phyloP scores from a whole-genome alignment of 768 basidiomycete genomes.

The Holtermanniella nyarrowii region DNA sequence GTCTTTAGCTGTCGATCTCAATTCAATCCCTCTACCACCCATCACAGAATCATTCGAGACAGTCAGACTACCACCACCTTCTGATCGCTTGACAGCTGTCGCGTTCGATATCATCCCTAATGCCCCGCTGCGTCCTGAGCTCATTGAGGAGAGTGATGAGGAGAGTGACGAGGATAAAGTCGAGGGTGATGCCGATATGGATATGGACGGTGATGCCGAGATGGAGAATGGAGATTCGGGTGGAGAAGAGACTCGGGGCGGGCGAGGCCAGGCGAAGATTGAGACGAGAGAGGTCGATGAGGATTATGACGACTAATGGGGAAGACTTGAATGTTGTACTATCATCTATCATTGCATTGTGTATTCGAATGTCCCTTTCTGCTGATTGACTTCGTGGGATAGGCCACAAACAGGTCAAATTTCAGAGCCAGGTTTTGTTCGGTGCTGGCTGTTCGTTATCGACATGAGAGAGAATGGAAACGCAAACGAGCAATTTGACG shows the following conservation, averaged over 20 bases:
- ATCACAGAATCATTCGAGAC: slow-evolving; percentile 43
- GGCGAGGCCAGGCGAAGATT: too few species aligned
- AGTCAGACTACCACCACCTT: slow-evolving; percentile 41
- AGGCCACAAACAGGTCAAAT: too few species aligned
- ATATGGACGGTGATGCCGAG: slow-evolving; percentile 8
- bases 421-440: too few species aligned
- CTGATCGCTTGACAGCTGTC: slow-evolving; percentile 41
- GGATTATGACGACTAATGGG: slow-evolving; percentile 37
- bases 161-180: slow-evolving; percentile 17
- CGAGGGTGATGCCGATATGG: slow-evolving; percentile 4
- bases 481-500: too few species aligned
- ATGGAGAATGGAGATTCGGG: slow-evolving; percentile 22
- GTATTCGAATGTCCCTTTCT: too few species aligned
- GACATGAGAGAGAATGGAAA: too few species aligned
- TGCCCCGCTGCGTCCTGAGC: slow-evolving; percentile 5
- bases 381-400: too few species aligned
- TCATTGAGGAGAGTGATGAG: slow-evolving; percentile 3
- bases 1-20: slow-evolving; percentile 41
- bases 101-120: slow-evolving; percentile 43
- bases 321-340: too few species aligned
- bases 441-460: too few species aligned
- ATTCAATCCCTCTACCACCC: slow-evolving; percentile 42
- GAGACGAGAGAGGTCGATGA: slow-evolving; percentile 32
- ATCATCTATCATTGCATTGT: too few species aligned
- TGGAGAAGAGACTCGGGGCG: slow-evolving; percentile 29